Base-by-base conservation (phyloP, 108 stramenopile species). In the Cyclotella atomus region DNA sequence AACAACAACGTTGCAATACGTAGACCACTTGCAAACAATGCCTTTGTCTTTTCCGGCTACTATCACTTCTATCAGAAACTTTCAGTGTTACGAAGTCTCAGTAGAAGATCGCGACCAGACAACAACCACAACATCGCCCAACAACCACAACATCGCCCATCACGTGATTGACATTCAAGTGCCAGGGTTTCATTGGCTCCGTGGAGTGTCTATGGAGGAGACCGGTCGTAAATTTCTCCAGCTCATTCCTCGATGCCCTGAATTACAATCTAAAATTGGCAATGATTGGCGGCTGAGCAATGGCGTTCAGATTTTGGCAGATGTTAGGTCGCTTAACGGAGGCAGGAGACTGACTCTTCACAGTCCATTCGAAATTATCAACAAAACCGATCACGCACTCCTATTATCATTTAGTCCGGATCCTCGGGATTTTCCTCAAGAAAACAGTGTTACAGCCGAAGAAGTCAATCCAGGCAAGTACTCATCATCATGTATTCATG, bases 121-220 rank as follows among this genome's bases (percentile, higher is more conserved):
- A 57, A 14, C 14, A 6, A 57, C 4, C 0, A 15, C 76, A 46
- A 75, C 61, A 20, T 23, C n/a, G n/a, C n/a, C n/a, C 43, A 53
- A 43, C 32, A 9, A 32, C 44, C 29, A 30, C 46, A 25, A 53
- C 53, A 38, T 56, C 71, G 12, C 5, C 29, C 65, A 72, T 50
- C 96, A 97, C 66, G 63, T 85, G 15, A 66, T 98, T 19, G 95
- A 95, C 53, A 70, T 97, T 8, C 97, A 98, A 66, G 63, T 97
- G 16, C 88, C 93, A 14, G 97, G 97, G 24, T 97, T 95, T 70
- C 75, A 79, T 30, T 98, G 97, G 97, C 53, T 95, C 21, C 88
- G 82, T 3, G 83, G 79, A 19, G 75, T 98, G 0, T 85, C 80
- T 3, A 88, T 96, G 2, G 96, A 98, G 68, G 79, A 82, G 32